Evolutionary conservation across 1,284 basidiomycete genomes (phyloP).

Genomic region (Jaminaea rosea): DNA sequence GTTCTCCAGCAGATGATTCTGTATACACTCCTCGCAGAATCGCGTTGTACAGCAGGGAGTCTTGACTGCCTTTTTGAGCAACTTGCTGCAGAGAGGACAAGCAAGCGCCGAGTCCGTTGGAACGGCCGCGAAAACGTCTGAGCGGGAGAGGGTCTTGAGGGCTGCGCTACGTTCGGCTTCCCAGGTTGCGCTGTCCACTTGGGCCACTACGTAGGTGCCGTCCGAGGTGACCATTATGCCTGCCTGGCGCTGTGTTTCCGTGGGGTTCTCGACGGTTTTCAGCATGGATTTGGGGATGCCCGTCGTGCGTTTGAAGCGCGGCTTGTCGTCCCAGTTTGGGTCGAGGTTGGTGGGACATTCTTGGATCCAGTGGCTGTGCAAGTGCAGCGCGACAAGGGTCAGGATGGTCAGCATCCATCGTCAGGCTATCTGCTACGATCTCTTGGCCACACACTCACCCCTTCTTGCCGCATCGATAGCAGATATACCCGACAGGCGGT

Average conservation of each 20-base stretch:
- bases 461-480: slow-evolving; percentile 94
- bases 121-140: slow-evolving; percentile 39
- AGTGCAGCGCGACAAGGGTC: too few species aligned
- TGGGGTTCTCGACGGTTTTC: slow-evolving; percentile 72
- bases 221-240: slow-evolving; percentile 46
- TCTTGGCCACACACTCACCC: too few species aligned
- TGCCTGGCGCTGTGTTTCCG: slow-evolving; percentile 28
- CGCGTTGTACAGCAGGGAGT: slow-evolving; percentile 41
- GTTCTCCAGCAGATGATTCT: slow-evolving; percentile 43
- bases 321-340: slow-evolving; percentile 83
- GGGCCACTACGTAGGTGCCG: slow-evolving; percentile 43
- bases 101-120: slow-evolving; percentile 39
- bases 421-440: too few species aligned
- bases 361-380: slow-evolving; percentile 99
- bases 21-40: slow-evolving; percentile 46
- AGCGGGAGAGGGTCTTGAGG: slow-evolving; percentile 35
- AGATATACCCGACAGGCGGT: slow-evolving; percentile 73
- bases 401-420: too few species aligned
- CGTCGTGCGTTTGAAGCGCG: slow-evolving; percentile 92
- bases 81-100: slow-evolving; percentile 40
- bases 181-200: slow-evolving; percentile 36
- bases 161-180: slow-evolving; percentile 31
- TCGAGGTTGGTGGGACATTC: slow-evolving; percentile 97
- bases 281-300: slow-evolving; percentile 96
- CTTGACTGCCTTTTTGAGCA: slow-evolving; percentile 35